Percentiles rank a stretch among this genome's conserved stretches.
These are phyloP conservation scores for Alliaria petiolata DNA, from an alignment of 345 rosid species.

Conservation along the genomic window DNA sequence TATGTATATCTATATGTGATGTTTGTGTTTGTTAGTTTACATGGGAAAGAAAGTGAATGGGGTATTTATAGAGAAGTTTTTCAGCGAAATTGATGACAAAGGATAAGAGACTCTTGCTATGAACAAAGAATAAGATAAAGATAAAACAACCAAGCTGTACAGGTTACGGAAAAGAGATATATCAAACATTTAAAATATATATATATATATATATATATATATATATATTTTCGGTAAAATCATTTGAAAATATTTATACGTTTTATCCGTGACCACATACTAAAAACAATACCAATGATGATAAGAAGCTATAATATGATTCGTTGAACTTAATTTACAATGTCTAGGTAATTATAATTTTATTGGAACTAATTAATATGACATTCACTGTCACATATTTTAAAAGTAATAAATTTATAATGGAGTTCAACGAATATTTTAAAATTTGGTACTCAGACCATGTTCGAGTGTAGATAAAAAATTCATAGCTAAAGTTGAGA, in stretches of 20 bases:
- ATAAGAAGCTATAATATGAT: not conserved
- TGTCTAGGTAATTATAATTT: not conserved
- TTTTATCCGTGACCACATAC: not conserved
- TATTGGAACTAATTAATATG: not conserved
- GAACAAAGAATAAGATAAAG: constrained; percentile 16
- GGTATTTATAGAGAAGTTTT: constrained; percentile 42
- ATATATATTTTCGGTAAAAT: not conserved
- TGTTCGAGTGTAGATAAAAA: not conserved
- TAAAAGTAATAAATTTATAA: not conserved
- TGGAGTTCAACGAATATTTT: not conserved
- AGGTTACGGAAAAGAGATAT: not conserved
- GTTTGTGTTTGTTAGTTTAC: constrained; percentile 11
- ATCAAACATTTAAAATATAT: not conserved
- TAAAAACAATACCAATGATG: not conserved
- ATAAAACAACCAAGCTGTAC: constrained; percentile 4
- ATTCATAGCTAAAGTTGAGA: not conserved
- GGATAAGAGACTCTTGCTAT: constrained; percentile 29
- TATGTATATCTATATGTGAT: constrained; percentile 4
- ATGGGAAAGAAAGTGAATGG: not conserved
- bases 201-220: too few species aligned
- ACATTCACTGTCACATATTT: not conserved
- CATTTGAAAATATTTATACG: not conserved
- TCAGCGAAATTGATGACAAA: constrained; percentile 13
- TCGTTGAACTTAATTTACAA: not conserved
- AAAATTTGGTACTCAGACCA: not conserved